phyloP scores from a whole-genome alignment of 345 rosid genomes.

The Mercurialis annua region DNA sequence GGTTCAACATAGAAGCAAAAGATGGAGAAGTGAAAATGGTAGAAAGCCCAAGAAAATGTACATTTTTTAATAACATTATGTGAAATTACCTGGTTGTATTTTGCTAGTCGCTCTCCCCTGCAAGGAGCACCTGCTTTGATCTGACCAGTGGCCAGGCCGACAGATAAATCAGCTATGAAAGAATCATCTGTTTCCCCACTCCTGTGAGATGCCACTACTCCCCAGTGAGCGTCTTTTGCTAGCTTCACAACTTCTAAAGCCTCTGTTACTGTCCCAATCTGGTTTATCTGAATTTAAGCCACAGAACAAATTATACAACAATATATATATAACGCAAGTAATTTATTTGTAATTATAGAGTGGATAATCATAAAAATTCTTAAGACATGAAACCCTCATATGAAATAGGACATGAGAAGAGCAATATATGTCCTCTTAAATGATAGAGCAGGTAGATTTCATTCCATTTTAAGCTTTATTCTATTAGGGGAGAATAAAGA shows the following conservation, averaged over 20 bases:
- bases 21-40: not conserved
- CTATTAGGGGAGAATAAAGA: not conserved
- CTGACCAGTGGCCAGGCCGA: slow-evolving; percentile 78
- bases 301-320: not conserved
- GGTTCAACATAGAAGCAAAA: not conserved
- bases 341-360: not conserved
- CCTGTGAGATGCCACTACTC: slow-evolving; percentile 84
- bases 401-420: not conserved
- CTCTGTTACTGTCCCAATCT: slow-evolving; percentile 96
- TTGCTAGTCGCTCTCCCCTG: slow-evolving; percentile 89
- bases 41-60: not conserved
- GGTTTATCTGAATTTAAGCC: slow-evolving; percentile 62
- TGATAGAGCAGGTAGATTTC: not conserved
- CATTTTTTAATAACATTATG: slow-evolving; percentile 14
- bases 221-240: slow-evolving; percentile 93
- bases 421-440: not conserved
- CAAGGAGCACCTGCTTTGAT: slow-evolving; percentile 98
- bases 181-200: slow-evolving; percentile 93
- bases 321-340: not conserved
- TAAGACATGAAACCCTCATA: not conserved
- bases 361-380: not conserved
- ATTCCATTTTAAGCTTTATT: not conserved
- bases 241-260: slow-evolving; percentile 87
- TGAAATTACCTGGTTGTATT: slow-evolving; percentile 80
- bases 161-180: slow-evolving; percentile 86